Conservation (phyloP, 192 early-diverging fungal species). For the Ramicandelaber brevisporus region DNA sequence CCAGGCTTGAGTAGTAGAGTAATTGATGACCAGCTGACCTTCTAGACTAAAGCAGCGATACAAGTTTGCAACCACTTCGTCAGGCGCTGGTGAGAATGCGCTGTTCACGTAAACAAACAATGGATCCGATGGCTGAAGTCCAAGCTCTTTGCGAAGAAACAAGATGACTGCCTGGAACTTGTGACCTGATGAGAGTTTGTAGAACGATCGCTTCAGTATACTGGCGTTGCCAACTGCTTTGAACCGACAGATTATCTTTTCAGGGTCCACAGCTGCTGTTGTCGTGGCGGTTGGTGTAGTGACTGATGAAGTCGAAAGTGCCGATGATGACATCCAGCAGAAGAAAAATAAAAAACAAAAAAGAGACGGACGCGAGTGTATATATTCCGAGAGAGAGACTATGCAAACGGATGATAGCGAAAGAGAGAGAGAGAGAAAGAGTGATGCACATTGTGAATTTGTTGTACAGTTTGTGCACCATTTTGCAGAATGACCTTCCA, state of each 20-base stretch:
- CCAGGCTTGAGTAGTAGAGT: conserved; percentile 79
- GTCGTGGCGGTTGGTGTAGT: conserved; percentile 2
- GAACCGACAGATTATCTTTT: conserved; percentile 59
- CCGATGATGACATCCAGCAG: neutral
- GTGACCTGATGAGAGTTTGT: conserved; percentile 59
- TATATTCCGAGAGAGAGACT: too few species aligned
- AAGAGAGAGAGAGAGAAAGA: too few species aligned
- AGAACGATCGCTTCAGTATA: conserved; percentile 65
- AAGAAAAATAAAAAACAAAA: neutral
- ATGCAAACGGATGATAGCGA: too few species aligned
- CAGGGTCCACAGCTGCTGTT: conserved; percentile 3
- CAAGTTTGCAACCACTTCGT: conserved; percentile 62
- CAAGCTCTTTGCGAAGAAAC: conserved; percentile 62
- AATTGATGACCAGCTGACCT: conserved; percentile 67
- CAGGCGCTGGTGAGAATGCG: conserved; percentile 84
- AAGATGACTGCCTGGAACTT: conserved; percentile 62
- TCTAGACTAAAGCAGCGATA: conserved; percentile 63
- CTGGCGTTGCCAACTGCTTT: conserved; percentile 67
- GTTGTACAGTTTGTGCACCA: too few species aligned
- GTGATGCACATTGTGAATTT: too few species aligned
- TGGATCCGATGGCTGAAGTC: conserved; percentile 43
- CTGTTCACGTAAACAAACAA: conserved; percentile 83
- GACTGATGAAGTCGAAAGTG: conserved; percentile 1
- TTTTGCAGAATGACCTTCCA: too few species aligned
- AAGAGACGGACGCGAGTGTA: too few species aligned